Evolutionary conservation across 2,329 filamentous ascomycete species (phyloP).

Genomic region (Ceratocystis papillata): DNA sequence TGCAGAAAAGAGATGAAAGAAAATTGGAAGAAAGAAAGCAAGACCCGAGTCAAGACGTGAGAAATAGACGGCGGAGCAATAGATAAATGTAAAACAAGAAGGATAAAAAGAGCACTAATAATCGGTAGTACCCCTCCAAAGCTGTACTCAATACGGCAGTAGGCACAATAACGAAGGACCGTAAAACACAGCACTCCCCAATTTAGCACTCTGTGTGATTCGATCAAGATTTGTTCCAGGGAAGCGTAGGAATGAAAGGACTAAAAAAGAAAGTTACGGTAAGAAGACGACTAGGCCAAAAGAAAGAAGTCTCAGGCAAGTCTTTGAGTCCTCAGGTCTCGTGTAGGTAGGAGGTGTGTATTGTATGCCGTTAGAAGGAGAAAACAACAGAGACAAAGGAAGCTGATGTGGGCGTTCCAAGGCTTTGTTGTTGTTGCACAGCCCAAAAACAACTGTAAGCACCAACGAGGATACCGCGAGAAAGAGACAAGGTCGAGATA

Average conservation of each 20-base stretch:
- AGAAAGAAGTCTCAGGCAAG: neutral
- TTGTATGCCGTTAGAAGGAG: neutral
- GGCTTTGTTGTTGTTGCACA: neutral
- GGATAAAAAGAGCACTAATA: neutral
- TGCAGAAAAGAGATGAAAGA: neutral
- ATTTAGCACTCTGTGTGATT: neutral
- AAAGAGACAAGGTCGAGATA: neutral
- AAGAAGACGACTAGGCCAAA: neutral
- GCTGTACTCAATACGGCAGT: neutral
- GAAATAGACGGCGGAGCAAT: neutral
- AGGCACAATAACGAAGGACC: neutral
- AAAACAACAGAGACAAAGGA: slow-evolving; percentile 3
- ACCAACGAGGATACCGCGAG: neutral
- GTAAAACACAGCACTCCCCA: neutral
- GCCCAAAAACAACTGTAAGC: neutral
- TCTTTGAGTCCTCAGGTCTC: neutral
- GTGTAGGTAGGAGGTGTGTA: neutral
- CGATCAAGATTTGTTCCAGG: neutral
- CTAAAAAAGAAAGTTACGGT: neutral
- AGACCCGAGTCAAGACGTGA: neutral
- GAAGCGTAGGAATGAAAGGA: slow-evolving; percentile 3
- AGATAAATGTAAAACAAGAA: neutral
- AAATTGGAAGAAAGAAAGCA: slow-evolving; percentile 7
- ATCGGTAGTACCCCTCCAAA: slow-evolving; percentile 3
- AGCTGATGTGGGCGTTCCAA: neutral